These are phyloP conservation scores for Cercospora sp. DNA, from an alignment of 2,329 filamentous ascomycete species.

Conservation along the genomic window DNA sequence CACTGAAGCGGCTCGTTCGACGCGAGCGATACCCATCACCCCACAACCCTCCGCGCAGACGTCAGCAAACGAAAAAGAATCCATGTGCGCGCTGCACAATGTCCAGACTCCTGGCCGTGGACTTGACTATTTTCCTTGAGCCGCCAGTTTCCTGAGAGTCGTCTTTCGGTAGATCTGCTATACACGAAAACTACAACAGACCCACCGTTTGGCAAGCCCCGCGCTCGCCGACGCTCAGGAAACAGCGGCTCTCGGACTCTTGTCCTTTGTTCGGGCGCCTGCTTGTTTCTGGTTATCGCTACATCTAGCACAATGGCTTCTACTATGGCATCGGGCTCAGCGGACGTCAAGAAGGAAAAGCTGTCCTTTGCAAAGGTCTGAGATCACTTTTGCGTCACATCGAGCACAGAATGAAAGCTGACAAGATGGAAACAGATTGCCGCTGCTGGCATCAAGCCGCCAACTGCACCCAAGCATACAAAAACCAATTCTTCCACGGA, in stretches of 20 bases:
- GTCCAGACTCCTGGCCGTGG: conserved; percentile 50
- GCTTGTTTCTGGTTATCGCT: conserved; percentile 21
- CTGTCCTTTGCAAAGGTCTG: conserved; percentile 44
- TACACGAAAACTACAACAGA: conserved; percentile 20
- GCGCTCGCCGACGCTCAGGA: conserved; percentile 39
- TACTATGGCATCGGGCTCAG: conserved; percentile 21
- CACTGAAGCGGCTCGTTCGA: conserved; percentile 6
- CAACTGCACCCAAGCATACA: conserved; percentile 28
- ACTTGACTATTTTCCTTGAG: conserved; percentile 54
- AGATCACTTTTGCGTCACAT: conserved; percentile 9
- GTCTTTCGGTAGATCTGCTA: conserved; percentile 34
- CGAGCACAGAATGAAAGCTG: not conserved
- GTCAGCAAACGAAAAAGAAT: conserved; percentile 25
- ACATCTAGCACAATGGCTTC: conserved; percentile 39
- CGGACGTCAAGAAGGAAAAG: conserved; percentile 35
- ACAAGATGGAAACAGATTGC: conserved; percentile 34
- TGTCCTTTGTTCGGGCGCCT: conserved; percentile 18
- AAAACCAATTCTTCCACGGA: conserved; percentile 18
- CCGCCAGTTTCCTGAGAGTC: conserved; percentile 46
- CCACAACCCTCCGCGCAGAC: conserved; percentile 13
- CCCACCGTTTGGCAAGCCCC: conserved; percentile 36
- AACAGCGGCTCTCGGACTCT: conserved; percentile 40
- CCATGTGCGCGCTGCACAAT: conserved; percentile 53
- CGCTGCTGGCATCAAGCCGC: conserved; percentile 36
- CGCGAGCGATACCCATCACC: not conserved